Conservation (phyloP, 2,329 filamentous ascomycete species). For the Fusarium sp. region DNA sequence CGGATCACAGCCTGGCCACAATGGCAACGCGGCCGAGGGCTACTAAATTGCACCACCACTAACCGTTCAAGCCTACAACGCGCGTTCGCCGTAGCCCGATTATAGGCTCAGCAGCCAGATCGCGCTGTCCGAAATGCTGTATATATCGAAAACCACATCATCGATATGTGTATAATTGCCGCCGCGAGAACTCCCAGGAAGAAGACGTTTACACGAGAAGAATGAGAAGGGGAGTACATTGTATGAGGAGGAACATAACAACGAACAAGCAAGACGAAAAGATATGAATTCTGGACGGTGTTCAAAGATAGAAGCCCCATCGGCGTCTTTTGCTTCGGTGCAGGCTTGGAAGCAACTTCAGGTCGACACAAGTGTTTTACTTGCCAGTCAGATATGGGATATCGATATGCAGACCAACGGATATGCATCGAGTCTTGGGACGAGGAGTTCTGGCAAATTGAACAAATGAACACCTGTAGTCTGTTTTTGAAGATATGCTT, state of each 20-base stretch:
- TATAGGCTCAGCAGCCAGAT: background rate
- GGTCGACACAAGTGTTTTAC: constrained; percentile 21
- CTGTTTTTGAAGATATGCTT: background rate
- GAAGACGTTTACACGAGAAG: constrained; percentile 11
- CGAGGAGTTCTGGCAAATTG: constrained; percentile 24
- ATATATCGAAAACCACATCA: constrained; percentile 5
- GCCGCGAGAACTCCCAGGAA: constrained; percentile 7
- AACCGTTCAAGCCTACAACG: background rate
- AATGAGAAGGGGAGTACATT: constrained; percentile 38
- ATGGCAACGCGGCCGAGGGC: constrained; percentile 67
- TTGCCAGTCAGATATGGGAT: constrained; percentile 29
- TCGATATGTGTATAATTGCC: constrained; percentile 36
- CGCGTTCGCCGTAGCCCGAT: too few species aligned
- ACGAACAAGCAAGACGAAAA: constrained; percentile 5
- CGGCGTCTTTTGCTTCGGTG: constrained; percentile 31
- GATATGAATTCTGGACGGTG: constrained; percentile 17
- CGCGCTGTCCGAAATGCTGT: background rate
- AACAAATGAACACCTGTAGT: constrained; percentile 21
- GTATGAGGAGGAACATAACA: constrained; percentile 20
- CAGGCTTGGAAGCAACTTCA: constrained; percentile 40
- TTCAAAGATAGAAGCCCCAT: constrained; percentile 41
- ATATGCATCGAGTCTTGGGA: constrained; percentile 42
- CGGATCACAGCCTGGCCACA: constrained; percentile 67
- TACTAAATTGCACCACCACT: constrained; percentile 56
- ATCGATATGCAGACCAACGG: constrained; percentile 42